Conservation (phyloP, 2,329 filamentous ascomycete genomes). For the Ilyonectria destructans region DNA sequence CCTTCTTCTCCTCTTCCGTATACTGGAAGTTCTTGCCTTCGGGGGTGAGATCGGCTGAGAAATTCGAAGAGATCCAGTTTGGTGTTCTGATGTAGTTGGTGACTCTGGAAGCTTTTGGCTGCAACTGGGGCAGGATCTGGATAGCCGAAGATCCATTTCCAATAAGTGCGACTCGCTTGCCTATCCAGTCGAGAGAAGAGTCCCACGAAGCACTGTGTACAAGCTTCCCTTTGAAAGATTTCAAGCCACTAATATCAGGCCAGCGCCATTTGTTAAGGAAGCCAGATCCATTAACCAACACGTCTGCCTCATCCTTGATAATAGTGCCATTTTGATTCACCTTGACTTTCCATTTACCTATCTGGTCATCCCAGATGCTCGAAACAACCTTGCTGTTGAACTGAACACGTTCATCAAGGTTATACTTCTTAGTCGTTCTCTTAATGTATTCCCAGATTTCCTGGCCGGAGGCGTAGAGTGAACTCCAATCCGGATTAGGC, state of each 20-base stretch:
- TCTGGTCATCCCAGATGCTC: conserved; percentile 16
- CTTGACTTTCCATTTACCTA: conserved; percentile 17
- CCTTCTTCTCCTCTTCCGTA: conserved; percentile 55
- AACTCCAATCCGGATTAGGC: conserved; percentile 28
- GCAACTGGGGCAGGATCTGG: conserved; percentile 63
- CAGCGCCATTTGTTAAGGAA: conserved; percentile 48
- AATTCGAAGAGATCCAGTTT: conserved; percentile 49
- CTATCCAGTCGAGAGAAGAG: conserved; percentile 55
- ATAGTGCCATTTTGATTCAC: not conserved
- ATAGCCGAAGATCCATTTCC: conserved; percentile 68
- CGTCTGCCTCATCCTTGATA: conserved; percentile 7
- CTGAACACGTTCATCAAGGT: conserved; percentile 23
- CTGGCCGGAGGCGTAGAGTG: conserved; percentile 20
- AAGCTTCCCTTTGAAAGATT: conserved; percentile 64
- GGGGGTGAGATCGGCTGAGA: conserved; percentile 28
- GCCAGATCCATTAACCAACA: conserved; percentile 14
- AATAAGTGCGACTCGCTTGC: conserved; percentile 65
- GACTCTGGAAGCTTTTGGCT: conserved; percentile 47
- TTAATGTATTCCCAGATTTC: conserved; percentile 32
- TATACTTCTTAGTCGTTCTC: conserved; percentile 19
- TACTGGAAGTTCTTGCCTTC: conserved; percentile 44
- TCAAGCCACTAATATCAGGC: conserved; percentile 66
- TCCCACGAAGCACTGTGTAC: conserved; percentile 63
- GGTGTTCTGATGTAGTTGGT: conserved; percentile 47
- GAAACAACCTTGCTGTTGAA: conserved; percentile 20